These are phyloP conservation scores for Chaetomium sp. DNA, from an alignment of 2,329 filamentous ascomycete species.

Conservation along the genomic window DNA sequence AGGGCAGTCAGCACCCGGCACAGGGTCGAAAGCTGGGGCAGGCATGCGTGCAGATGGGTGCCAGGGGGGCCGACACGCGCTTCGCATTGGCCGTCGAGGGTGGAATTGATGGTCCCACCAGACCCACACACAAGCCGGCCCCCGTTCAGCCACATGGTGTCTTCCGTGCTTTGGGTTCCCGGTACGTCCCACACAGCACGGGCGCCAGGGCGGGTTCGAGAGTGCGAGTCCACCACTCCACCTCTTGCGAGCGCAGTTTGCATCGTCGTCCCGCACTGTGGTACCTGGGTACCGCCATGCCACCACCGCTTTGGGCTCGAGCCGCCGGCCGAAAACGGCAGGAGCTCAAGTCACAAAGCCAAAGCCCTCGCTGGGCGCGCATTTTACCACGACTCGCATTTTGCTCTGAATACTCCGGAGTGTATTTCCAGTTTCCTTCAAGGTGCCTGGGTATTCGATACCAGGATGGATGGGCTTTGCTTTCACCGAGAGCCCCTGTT, in stretches of 20 bases:
- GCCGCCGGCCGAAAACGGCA: conserved; percentile 17
- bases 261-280: neutral
- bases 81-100: neutral
- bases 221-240: neutral
- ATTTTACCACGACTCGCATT: too few relatives aligned
- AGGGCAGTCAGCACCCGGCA: conserved; percentile 21
- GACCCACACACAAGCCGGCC: conserved; percentile 8
- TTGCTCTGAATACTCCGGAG: too few relatives aligned
- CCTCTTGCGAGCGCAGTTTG: neutral
- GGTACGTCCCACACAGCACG: conserved; percentile 1
- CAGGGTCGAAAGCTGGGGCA: conserved; percentile 13
- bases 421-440: too few relatives aligned
- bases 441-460: neutral
- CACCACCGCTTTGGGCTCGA: conserved; percentile 3
- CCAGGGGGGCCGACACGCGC: neutral
- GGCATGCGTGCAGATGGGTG: conserved; percentile 10
- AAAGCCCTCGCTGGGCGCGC: too few relatives aligned
- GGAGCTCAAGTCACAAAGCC: conserved; percentile 7
- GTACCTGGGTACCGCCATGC: neutral
- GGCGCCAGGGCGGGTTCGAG: neutral
- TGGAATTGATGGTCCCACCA: conserved; percentile 7
- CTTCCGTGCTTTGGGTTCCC: conserved; percentile 6
- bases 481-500: too few relatives aligned
- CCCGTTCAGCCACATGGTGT: conserved; percentile 12
- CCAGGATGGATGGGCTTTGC: neutral